Base-by-base conservation (phyloP, 1,139 yeast genomes). In the Sugiyamaella grinbergsii region DNA sequence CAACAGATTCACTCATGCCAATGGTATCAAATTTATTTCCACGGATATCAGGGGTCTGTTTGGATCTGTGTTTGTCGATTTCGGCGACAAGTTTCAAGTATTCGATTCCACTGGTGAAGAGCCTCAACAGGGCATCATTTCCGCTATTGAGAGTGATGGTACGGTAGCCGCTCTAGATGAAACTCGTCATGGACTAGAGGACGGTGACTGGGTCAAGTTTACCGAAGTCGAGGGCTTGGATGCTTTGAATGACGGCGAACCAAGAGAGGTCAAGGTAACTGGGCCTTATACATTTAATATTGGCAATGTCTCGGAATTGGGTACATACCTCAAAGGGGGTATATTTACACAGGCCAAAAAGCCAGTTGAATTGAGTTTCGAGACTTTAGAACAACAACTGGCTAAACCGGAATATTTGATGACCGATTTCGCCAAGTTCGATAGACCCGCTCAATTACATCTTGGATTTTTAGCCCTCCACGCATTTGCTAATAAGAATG, bases 281-380 rank as follows among this genome's bases (percentile, higher is more conserved):
- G 98, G 98, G 6, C 98, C 98, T 16, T 91, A 81, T 66, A 95
- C 98, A 3, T 93, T 87, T 74, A 83, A 81, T 63, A 81, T 93
- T 57, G 81, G 79, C 15, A 70, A 74, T 34, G 72, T 70, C 2
- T 61, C 72, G 22, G 75, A 78, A 47, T 73, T 80, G 51, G 95
- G 95, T 20, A 71, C 75, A 8, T 93, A 90, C 66, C 69, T 74
- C 49, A 83, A 81, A 63, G 96, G 97, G 41, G 99, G 99, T 55
- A 76, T 87, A 50, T 93, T 88, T 72, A 85, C 90, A 15, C 96
- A 94, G 71, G 96, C 91, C 38, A 91, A 91, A 71, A 81, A 86
- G 63, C 98, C 98, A 23, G 71, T 71, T 51, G 76, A 74, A 29
- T 59, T 85, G 36, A 68, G 77, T 2, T 94, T 86, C 69, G 78